Conservation (phyloP, 495 filamentous ascomycete species). For the Oidiodendron maius region DNA sequence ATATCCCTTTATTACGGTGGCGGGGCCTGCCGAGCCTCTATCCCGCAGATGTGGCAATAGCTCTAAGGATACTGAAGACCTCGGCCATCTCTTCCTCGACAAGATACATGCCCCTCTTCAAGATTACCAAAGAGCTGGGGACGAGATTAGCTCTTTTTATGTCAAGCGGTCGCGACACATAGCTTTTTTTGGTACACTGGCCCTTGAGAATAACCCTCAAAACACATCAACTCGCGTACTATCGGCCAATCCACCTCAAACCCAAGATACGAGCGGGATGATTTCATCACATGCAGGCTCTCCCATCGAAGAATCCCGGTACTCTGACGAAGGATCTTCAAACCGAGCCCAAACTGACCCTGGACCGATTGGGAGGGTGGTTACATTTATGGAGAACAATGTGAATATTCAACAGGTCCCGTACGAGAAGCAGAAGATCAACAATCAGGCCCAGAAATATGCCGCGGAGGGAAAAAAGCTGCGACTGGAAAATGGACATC, state of each 20-base stretch:
- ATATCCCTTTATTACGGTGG: conserved; percentile 6
- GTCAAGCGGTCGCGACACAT: conserved; percentile 12
- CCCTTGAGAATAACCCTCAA: background rate
- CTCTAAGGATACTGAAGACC: conserved; percentile 8
- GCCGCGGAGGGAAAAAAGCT: conserved; percentile 9
- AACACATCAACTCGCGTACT: background rate
- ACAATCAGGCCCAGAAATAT: conserved; percentile 9
- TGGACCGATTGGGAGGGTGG: background rate
- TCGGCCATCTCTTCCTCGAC: conserved; percentile 12
- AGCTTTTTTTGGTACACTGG: conserved; percentile 11
- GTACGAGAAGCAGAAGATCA: conserved; percentile 5
- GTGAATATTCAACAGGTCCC: conserved; percentile 8
- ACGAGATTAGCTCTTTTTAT: conserved; percentile 18
- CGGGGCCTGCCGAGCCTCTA: conserved; percentile 5
- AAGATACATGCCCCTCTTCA: conserved; percentile 13
- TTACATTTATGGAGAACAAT: conserved; percentile 9
- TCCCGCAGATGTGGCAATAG: conserved; percentile 4
- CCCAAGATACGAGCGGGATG: background rate
- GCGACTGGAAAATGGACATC: background rate
- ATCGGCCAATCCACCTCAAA: background rate
- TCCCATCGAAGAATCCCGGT: background rate
- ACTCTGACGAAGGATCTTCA: background rate
- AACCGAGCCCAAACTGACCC: background rate
- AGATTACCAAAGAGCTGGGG: conserved; percentile 4
- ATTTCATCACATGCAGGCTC: background rate